Evolutionary conservation across 2,329 filamentous ascomycete genomes (phyloP), one percentile per base, ranked within the genome.

Genomic region (Taxawa tesnikishii): DNA sequence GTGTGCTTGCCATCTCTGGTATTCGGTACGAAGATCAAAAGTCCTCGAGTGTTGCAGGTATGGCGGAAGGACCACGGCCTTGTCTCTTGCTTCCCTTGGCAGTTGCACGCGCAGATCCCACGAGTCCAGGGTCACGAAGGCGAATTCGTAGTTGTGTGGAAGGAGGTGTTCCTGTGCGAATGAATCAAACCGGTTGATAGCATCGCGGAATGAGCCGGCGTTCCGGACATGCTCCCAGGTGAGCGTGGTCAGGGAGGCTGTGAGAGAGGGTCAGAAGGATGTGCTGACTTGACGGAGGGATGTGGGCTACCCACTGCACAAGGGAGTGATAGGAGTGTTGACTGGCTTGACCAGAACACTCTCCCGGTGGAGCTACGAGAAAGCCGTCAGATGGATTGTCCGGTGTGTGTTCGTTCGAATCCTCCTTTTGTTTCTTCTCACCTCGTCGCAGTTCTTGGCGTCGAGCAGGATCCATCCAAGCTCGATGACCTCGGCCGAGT

Each of bases 201-300:
- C 90, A 63, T 96, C 90, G 49, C 88, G 79, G 74, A 96, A 98
- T 46, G 85, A 88, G 46, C 90, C 90, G 56, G 90, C 88, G 59
- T 88, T 92, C 56, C 88, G 82, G 56, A 98, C 90, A 65, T 98
- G 88, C 60, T 98, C 90, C 90, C 90, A 98, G 33, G 90, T 96
- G 50, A 98, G 68, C 44, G 90, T 98, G 28, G 90, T 98, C 58
- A 98, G 69, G 65, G 87, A 94, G 55, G 90, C 87, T 94, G 56
- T 44, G 51, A 31, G 34, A 38, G 39, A 12, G 41, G 42, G 48
- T 58, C 45, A 57, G 41, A 38, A 32, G 15, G 36, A 29, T 26
- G 33, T 16, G 10, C 16, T 30, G 28, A 17, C 8, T 16, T 15
- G 18, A 15, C 12, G 17, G 29, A 13, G 18, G 11, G 21, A n/a